Base-by-base conservation (phyloP, 2,329 filamentous ascomycete species). In the Remersonia thermophila region DNA sequence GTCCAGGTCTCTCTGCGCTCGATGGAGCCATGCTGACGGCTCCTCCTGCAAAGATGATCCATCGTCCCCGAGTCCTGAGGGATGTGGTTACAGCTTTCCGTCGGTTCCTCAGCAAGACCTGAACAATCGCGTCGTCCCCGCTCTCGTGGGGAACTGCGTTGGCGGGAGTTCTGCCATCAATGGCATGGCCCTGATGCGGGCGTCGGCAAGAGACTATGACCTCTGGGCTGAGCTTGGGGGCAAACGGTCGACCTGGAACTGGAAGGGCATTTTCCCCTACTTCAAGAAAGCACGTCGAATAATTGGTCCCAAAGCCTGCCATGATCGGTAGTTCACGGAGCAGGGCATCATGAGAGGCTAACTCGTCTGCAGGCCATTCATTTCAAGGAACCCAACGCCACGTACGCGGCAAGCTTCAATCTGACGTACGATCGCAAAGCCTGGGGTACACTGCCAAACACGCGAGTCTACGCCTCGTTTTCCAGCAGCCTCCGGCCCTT, bases 101-200 rank as follows among this genome's bases (percentile, higher is more conserved):
- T 51, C 50, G 2, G 45, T 48, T 3, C 47, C 50, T 4, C 48
- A 50, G 26, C 12, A 33, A 8, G 39, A 32, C 5, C 34, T 52
- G 10, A 46, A 48, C 33, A 44, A 47, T 33, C 43, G 48, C 16
- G 41, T 32, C 17, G 39, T 48, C 34, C 28, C 32, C n/a, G 45
- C 52, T 8, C 27, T 43, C 11, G 42, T 38, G 15, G 52, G 51
- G 1, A 26, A 36, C 13, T 39, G 51, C 27, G 44, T 55, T 4
- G 52, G 53, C 12, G 52, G 53, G n/a, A 51, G 49, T 18, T 53
- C 51, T 0, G 50, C 43, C 8, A 42, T 50, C 27, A 53, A 53
- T 27, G 53, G 50, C 7, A 47, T 54, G 44, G 43, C 50, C 27
- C 47, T 50, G 15, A 43, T 50, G n/a, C 46, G 53, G 2, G 52